Conservation (phyloP, 1,284 basidiomycete genomes). For the Boletus subluridellus region DNA sequence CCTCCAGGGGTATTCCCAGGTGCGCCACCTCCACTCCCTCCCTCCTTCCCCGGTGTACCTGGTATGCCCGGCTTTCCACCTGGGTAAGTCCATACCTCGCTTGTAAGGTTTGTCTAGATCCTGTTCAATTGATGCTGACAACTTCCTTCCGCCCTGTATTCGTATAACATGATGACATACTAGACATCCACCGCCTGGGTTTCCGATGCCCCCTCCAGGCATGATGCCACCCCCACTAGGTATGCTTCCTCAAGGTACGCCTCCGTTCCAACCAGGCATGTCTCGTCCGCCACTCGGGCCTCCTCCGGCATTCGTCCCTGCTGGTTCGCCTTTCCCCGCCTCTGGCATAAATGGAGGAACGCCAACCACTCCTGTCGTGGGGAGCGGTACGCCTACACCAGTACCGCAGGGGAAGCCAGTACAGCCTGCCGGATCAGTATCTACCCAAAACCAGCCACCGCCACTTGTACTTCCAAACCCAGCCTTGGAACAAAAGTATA, state of each 20-base stretch:
- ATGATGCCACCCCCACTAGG: conserved; percentile 37
- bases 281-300: conserved; percentile 37
- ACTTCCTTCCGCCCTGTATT: conserved; percentile 11
- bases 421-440: conserved; percentile 20
- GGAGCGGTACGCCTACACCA: conserved; percentile 25
- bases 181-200: conserved; percentile 48
- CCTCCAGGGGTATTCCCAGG: conserved; percentile 34
- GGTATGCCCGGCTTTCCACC: conserved; percentile 45
- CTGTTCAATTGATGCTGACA: conserved; percentile 16
- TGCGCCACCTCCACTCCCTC: conserved; percentile 34
- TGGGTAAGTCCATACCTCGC: conserved; percentile 40
- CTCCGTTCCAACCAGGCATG: conserved; percentile 41
- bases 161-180: conserved; percentile 14
- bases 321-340: conserved; percentile 25
- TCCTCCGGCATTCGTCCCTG: conserved; percentile 38
- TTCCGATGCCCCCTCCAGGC: conserved; percentile 37
- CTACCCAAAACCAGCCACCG: conserved; percentile 29
- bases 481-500: conserved; percentile 59
- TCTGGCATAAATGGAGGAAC: conserved; percentile 21
- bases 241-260: conserved; percentile 37
- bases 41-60: conserved; percentile 40
- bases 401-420: conserved; percentile 17
- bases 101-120: conserved; percentile 27
- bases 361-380: conserved; percentile 11
- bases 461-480: conserved; percentile 55